Percentiles rank a stretch among this genome's conserved stretches.
These are phyloP conservation scores for Leccinum barrowsii DNA, from an alignment of 768 basidiomycete genomes.

Conservation along the genomic window DNA sequence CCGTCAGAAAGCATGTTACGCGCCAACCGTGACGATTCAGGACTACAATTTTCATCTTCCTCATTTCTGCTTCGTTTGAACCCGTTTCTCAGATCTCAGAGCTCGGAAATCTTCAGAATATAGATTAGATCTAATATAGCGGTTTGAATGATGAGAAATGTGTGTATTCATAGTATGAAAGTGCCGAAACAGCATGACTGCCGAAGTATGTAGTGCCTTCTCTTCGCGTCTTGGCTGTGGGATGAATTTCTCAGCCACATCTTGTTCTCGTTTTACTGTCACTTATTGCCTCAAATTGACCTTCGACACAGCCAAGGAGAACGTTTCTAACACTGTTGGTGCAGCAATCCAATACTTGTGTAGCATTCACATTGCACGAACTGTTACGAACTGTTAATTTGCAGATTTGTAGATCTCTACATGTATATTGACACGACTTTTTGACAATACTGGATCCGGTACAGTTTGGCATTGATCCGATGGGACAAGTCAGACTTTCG, in stretches of 20 bases:
- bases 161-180: no score
- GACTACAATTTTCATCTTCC: no score
- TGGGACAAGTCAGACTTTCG: neutral
- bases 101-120: no score
- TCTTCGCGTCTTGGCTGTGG: constrained; percentile 26
- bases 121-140: no score
- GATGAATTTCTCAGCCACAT: constrained; percentile 31
- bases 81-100: no score
- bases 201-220: no score
- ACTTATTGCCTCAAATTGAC: constrained; percentile 36
- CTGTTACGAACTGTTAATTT: constrained; percentile 4
- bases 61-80: no score
- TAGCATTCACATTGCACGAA: constrained; percentile 20
- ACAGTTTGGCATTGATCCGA: neutral
- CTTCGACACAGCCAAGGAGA: constrained; percentile 35
- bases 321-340: constrained; percentile 29
- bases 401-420: constrained; percentile 36
- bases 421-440: constrained; percentile 11
- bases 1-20: no score
- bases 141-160: no score
- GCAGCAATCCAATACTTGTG: constrained; percentile 28
- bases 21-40: no score
- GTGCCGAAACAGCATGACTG: no score
- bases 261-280: constrained; percentile 21
- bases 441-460: constrained; percentile 12